Evolutionary conservation across 345 rosid genomes (phyloP).

Genomic region (Fremontodendron californicum): DNA sequence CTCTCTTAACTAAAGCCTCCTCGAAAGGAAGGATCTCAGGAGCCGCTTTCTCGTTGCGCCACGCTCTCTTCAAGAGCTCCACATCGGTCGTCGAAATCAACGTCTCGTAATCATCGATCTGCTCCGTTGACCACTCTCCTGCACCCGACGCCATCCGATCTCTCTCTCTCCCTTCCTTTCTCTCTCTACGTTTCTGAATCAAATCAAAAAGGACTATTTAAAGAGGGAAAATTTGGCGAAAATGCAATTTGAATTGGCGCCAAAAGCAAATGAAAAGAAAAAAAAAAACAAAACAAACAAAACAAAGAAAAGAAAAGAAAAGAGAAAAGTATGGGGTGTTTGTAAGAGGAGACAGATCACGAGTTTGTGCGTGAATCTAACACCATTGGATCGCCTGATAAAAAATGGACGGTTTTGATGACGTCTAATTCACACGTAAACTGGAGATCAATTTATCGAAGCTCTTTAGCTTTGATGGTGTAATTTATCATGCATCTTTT

Average conservation of each 20-base stretch:
- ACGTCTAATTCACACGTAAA: constrained; percentile 19
- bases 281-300: too few relatives aligned
- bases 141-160: constrained; percentile 34
- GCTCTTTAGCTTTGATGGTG: too few relatives aligned
- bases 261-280: too few relatives aligned
- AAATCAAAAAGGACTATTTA: not conserved
- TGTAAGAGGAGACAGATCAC: constrained; percentile 21
- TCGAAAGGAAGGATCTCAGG: constrained; percentile 78
- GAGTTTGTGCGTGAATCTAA: constrained; percentile 43
- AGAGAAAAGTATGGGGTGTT: not conserved
- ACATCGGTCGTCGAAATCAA: constrained; percentile 54
- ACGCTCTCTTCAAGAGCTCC: constrained; percentile 60
- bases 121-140: constrained; percentile 21
- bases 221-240: constrained; percentile 4
- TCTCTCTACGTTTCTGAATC: not conserved
- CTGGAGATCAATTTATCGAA: too few relatives aligned
- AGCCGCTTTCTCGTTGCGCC: constrained; percentile 93
- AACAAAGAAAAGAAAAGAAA: too few relatives aligned
- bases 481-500: too few relatives aligned
- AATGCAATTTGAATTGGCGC: constrained; percentile 7
- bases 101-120: constrained; percentile 51
- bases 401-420: constrained; percentile 20
- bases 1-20: constrained; percentile 47
- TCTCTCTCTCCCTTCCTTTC: not conserved
- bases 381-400: constrained; percentile 4